These are phyloP conservation scores for Striga asiatica DNA, from an alignment of 257 asterid species.

Conservation along the genomic window DNA sequence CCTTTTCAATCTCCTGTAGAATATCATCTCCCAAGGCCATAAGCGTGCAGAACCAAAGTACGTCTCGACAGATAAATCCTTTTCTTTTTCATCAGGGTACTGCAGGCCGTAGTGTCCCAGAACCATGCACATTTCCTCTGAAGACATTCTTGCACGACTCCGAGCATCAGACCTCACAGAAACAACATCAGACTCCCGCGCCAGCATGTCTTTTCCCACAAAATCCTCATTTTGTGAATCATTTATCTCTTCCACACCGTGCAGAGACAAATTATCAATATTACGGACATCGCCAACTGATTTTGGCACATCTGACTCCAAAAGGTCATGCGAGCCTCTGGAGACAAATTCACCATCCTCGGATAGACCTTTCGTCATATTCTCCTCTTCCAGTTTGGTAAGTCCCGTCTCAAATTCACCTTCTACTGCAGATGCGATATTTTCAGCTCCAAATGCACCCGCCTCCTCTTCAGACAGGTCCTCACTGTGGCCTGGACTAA, in stretches of 20 bases:
- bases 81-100: conserved; percentile 25
- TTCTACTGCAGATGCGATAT: not conserved
- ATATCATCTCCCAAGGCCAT: conserved; percentile 69
- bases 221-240: conserved; percentile 14
- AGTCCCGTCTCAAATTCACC: conserved; percentile 13
- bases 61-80: conserved; percentile 27
- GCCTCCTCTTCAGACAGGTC: conserved; percentile 13
- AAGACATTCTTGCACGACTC: conserved; percentile 24
- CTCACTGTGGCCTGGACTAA: conserved; percentile 8
- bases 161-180: conserved; percentile 14
- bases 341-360: conserved; percentile 14
- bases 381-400: conserved; percentile 9
- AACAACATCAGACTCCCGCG: conserved; percentile 5
- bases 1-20: conserved; percentile 25
- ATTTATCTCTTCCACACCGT: not conserved
- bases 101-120: conserved; percentile 15
- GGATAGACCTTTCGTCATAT: not conserved
- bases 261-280: conserved; percentile 2
- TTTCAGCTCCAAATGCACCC: conserved; percentile 10
- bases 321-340: conserved; percentile 8
- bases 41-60: conserved; percentile 58
- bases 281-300: conserved; percentile 15
- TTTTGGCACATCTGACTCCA: not conserved
- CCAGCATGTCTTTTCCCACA: conserved; percentile 8
- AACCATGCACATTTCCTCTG: conserved; percentile 24